Evolutionary conservation across 2,329 filamentous ascomycete species (phyloP), one percentile per base, ranked within the genome.

Genomic region (Fusarium abutilonis): DNA sequence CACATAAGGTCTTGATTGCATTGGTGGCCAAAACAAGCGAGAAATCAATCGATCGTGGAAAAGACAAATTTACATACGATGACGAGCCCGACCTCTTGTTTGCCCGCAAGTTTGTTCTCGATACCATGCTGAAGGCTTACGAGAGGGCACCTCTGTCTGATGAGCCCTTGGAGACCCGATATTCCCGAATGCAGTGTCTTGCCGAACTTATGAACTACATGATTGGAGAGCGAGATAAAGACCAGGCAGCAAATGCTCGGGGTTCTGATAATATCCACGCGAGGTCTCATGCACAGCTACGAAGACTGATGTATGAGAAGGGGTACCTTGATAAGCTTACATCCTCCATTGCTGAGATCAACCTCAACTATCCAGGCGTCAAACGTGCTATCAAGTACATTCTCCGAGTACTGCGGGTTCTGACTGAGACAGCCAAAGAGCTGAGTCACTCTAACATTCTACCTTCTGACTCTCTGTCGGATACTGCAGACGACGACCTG

Each of bases 281-380:
- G 21, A 80, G 82, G 39, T 93, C 93, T 8, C 90, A 93, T 63
- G 88, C 90, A 69, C 93, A 97, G 72, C 85, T 99, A 67, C 89
- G 92, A 31, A 92, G 93, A 66, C 87, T 97, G 58, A 99, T 99
- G 95, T 98, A 96, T 70, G 95, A 99, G 78, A 99, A 98, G 79
- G 93, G 96, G 52, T 97, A 95, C 74, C 89, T 98, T 60, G 86
- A 91, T 21, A 90, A 94, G 43, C 79, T 99, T 56, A 98, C 95
- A 2, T 86, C 89, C 11, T 96, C 96, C 1, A 93, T 99, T 68
- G 92, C 95, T 15, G 96, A 99, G 70, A 90, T 99, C 57, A 95
- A 97, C 73, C 85, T 99, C 60, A 96, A 96, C 67, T 97, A 96
- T 76, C 93, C 94, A 0, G 90, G 91, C 23, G 91, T 96, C 14